Evolutionary conservation across 768 basidiomycete genomes (phyloP), one percentile per base, ranked within the genome.

Genomic region (Suillus subaureus): DNA sequence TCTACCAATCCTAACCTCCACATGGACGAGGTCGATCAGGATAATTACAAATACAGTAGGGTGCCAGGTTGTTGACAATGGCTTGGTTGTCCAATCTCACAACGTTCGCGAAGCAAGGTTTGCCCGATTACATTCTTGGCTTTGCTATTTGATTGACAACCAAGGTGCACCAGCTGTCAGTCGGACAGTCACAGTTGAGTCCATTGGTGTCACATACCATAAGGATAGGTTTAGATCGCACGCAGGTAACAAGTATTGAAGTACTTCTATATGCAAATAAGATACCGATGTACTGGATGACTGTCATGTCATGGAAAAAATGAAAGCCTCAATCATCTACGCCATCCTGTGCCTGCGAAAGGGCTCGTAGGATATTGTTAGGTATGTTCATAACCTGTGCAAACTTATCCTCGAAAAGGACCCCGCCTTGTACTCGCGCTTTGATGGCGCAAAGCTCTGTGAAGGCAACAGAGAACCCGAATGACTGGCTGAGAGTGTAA

Each of bases 21-120:
- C 89, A 61, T 89, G 89, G 42, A 90, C 93, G 64, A 88, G 86
- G 42, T 81, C 85, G 71, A 80, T 85, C 8, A 95, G 95, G 6
- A 73, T 85, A 42, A 79, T 97, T 31, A 85, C 91, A 0, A 87
- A 96, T 73, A 96, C 89, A 2, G 91, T 93, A 4, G 83, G 99
- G 56, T 91, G 89, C 81, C 93, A 89, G 73, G 81, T 92, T 23
- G 80, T 87, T 40, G 91, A 93, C 18, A 95, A 90, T 73, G 83
- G 88, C 66, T 79, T 96, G 55, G 79, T 94, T 68, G 88, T 97
- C 39, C 95, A 97, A 72, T 93, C 97, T 70, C 99, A 90, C 74
- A 96, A 95, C 68, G 91, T 92, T 62, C 68, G 84, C 61, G 97
- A 99, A 80, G 87, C 90, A 11, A 92, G 90, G 93, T 94, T 77